A percentile compares a stretch with the other conserved stretches of the same genome.
Conservation (phyloP, 2,329 filamentous ascomycete genomes). For the Verticillium alfalfae region DNA sequence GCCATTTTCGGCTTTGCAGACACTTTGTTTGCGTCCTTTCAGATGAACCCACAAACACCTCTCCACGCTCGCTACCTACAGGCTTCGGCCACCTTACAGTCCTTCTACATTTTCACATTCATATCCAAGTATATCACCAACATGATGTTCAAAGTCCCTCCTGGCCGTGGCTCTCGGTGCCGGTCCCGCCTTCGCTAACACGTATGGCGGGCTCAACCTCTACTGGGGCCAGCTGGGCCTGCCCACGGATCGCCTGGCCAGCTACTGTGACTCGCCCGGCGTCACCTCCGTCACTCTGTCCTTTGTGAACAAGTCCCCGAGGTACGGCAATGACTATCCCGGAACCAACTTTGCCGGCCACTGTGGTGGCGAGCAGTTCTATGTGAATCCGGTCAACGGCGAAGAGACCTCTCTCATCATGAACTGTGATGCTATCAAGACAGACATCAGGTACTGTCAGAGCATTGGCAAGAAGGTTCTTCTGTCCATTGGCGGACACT, state of each 20-base stretch:
- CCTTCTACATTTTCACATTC: constrained; percentile 11
- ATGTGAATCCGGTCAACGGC: constrained; percentile 11
- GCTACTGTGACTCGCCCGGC: constrained; percentile 26
- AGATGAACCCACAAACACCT: constrained; percentile 22
- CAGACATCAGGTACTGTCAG: constrained; percentile 35
- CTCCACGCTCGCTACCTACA: constrained; percentile 19
- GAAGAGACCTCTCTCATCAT: constrained; percentile 22
- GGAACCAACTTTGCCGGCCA: constrained; percentile 33
- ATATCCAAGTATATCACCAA: constrained; percentile 5
- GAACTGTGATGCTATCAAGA: constrained; percentile 27
- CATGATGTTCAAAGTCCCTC: constrained; percentile 18
- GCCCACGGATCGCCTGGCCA: constrained; percentile 19
- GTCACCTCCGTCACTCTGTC: constrained; percentile 30
- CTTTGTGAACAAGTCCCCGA: constrained; percentile 31
- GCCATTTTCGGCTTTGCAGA: constrained; percentile 9
- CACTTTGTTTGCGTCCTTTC: constrained; percentile 23
- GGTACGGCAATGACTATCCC: constrained; percentile 27
- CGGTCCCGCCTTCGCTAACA: constrained; percentile 8
- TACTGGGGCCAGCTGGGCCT: constrained; percentile 31
- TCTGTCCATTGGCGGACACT: constrained; percentile 32
- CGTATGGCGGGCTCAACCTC: constrained; percentile 27
- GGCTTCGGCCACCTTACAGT: constrained; percentile 28
- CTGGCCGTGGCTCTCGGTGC: constrained; percentile 16
- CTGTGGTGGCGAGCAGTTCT: constrained; percentile 23
- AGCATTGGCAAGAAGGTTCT: constrained; percentile 34